phyloP scores from a whole-genome alignment of 164 flowering plant species.

The Sedum album region DNA sequence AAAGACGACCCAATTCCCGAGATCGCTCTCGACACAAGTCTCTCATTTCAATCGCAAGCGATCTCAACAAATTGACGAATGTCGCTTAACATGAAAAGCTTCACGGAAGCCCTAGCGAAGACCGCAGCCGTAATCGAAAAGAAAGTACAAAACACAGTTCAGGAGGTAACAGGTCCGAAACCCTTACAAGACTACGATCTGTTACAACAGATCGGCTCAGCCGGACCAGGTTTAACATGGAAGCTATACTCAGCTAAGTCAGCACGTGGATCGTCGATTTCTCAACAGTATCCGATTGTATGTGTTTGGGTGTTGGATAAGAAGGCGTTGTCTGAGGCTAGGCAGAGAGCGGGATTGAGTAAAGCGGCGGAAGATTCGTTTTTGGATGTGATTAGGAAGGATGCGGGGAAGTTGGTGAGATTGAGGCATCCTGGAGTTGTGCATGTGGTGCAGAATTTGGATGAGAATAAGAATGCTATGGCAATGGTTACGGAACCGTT shows the following conservation, averaged over 20 bases:
- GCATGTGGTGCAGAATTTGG: slow-evolving; percentile 87
- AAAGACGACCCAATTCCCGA: too few species aligned
- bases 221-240: slow-evolving; percentile 89
- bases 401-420: slow-evolving; percentile 73
- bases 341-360: slow-evolving; percentile 65
- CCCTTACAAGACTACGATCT: slow-evolving; percentile 85
- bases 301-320: slow-evolving; percentile 94
- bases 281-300: slow-evolving; percentile 70
- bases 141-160: slow-evolving; percentile 86
- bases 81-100: slow-evolving; percentile 94
- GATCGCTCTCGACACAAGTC: too few species aligned
- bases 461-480: slow-evolving; percentile 91
- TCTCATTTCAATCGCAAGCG: too few species aligned
- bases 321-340: slow-evolving; percentile 57
- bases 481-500: slow-evolving; percentile 98
- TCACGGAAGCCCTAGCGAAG: slow-evolving; percentile 88
- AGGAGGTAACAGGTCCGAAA: slow-evolving; percentile 91
- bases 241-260: slow-evolving; percentile 79
- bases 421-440: slow-evolving; percentile 93
- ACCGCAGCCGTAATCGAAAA: slow-evolving; percentile 98
- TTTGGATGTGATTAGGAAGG: slow-evolving; percentile 65
- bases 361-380: slow-evolving; percentile 82
- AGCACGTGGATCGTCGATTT: slow-evolving; percentile 34
- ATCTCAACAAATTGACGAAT: slow-evolving; percentile 16
- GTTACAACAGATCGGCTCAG: slow-evolving; percentile 90